A percentile compares a stretch with the other conserved stretches of the same genome.
phyloP scores from a whole-genome alignment of 208 protist species.

The Leishmania tarentolae region DNA sequence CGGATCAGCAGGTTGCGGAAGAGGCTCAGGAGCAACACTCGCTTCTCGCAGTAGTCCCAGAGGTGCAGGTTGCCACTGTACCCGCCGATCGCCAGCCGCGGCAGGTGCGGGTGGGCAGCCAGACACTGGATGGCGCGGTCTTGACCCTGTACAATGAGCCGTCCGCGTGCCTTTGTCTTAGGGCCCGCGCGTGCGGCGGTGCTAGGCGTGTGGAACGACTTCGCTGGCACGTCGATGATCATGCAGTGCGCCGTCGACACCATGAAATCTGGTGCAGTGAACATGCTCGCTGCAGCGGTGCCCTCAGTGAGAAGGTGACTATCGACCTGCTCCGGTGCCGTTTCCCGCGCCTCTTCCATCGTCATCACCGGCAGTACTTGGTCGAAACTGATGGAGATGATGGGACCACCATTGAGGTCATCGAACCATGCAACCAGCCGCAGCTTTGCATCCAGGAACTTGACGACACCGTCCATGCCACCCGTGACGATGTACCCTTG shows the following conservation, averaged over 20 bases:
- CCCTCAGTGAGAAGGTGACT: slow-evolving; percentile 42
- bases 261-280: slow-evolving; percentile 90
- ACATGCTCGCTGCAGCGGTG: slow-evolving; percentile 58
- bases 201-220: slow-evolving; percentile 77
- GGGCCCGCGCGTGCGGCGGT: slow-evolving; percentile 13
- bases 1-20: slow-evolving; percentile 85
- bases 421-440: slow-evolving; percentile 96
- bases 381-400: slow-evolving; percentile 94
- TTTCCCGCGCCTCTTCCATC: slow-evolving; percentile 34
- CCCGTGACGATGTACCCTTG: slow-evolving; percentile 92
- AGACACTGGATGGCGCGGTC: slow-evolving; percentile 85
- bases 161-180: slow-evolving; percentile 57
- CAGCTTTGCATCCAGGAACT: slow-evolving; percentile 95
- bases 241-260: slow-evolving; percentile 90
- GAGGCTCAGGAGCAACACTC: slow-evolving; percentile 75
- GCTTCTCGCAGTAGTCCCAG: slow-evolving; percentile 88
- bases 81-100: slow-evolving; percentile 85
- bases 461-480: slow-evolving; percentile 93
- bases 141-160: slow-evolving; percentile 90
- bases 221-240: slow-evolving; percentile 86
- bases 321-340: slow-evolving; percentile 40
- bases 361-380: slow-evolving; percentile 21
- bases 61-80: slow-evolving; percentile 89
- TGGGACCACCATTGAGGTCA: slow-evolving; percentile 91
- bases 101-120: slow-evolving; percentile 79